phyloP scores from a whole-genome alignment of 345 rosid species.

The Geranium rotundifolium region DNA sequence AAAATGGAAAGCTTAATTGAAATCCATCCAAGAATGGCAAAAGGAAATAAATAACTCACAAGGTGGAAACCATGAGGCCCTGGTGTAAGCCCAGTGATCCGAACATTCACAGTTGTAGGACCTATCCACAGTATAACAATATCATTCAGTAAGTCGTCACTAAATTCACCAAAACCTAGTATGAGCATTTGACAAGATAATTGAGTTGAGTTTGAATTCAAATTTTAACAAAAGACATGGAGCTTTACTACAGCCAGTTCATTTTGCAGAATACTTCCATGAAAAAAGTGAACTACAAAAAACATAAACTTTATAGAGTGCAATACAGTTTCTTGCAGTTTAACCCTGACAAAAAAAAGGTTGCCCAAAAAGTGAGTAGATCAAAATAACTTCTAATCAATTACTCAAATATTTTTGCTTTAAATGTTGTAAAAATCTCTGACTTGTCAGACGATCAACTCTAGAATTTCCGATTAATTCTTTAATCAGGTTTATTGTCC shows the following conservation, averaged over 20 bases:
- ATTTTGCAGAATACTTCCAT: too few species aligned
- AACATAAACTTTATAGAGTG: not conserved
- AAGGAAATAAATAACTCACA: constrained; percentile 23
- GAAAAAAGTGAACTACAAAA: not conserved
- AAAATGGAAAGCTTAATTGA: not conserved
- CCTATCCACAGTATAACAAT: constrained; percentile 34
- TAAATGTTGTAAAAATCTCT: not conserved
- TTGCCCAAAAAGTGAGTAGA: not conserved
- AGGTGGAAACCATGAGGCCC: constrained; percentile 87
- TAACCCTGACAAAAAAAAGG: not conserved
- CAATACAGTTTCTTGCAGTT: not conserved
- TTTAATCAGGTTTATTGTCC: too few species aligned
- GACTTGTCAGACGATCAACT: too few species aligned
- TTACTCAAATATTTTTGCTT: not conserved
- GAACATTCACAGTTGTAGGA: constrained; percentile 80
- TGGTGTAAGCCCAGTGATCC: constrained; percentile 75
- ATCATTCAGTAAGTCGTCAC: not conserved
- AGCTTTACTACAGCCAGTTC: not conserved
- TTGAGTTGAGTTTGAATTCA: not conserved
- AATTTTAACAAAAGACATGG: not conserved
- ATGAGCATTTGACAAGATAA: not conserved
- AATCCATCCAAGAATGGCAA: not conserved
- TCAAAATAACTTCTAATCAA: not conserved
- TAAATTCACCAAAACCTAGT: not conserved
- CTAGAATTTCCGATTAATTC: too few species aligned